These are phyloP conservation scores for Fusarium vanettenii DNA, from an alignment of 2,329 filamentous ascomycete genomes.

Conservation along the genomic window DNA sequence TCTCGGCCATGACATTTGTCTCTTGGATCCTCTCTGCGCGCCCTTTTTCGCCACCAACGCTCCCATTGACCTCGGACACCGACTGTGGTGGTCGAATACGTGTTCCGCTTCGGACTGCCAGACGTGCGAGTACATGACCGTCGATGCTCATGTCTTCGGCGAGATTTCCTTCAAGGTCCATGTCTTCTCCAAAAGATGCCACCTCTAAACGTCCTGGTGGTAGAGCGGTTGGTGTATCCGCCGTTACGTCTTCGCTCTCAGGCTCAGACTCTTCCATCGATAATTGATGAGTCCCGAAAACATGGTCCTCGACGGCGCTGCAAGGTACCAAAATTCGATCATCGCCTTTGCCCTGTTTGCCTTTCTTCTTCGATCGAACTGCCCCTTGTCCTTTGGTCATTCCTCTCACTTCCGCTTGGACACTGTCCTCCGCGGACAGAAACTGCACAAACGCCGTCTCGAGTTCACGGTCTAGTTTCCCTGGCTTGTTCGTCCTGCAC, in stretches of 20 bases:
- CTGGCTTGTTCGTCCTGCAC: slow-evolving; percentile 64
- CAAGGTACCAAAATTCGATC: slow-evolving; percentile 17
- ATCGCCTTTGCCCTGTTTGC: slow-evolving; percentile 50
- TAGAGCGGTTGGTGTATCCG: not conserved
- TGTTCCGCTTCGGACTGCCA: slow-evolving; percentile 52
- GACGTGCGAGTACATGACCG: slow-evolving; percentile 50
- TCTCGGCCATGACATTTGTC: slow-evolving; percentile 62
- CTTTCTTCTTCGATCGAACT: slow-evolving; percentile 54
- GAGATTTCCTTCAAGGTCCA: not conserved
- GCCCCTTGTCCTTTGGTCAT: slow-evolving; percentile 49
- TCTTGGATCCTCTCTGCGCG: slow-evolving; percentile 63
- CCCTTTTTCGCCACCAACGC: slow-evolving; percentile 66
- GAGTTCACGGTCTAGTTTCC: slow-evolving; percentile 62
- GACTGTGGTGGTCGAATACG: slow-evolving; percentile 51
- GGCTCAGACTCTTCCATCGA: slow-evolving; percentile 4
- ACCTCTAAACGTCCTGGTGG: not conserved
- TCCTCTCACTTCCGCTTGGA: slow-evolving; percentile 38
- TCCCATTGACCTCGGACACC: slow-evolving; percentile 65
- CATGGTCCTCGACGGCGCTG: slow-evolving; percentile 21
- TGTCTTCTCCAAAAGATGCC: not conserved
- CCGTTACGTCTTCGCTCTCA: not conserved
- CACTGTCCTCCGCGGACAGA: slow-evolving; percentile 31
- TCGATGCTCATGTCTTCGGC: slow-evolving; percentile 48
- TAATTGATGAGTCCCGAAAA: slow-evolving; percentile 17
- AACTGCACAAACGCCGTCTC: slow-evolving; percentile 60